Conservation (phyloP, 257 asterid genomes). For the Jaltomata sinuosa region DNA sequence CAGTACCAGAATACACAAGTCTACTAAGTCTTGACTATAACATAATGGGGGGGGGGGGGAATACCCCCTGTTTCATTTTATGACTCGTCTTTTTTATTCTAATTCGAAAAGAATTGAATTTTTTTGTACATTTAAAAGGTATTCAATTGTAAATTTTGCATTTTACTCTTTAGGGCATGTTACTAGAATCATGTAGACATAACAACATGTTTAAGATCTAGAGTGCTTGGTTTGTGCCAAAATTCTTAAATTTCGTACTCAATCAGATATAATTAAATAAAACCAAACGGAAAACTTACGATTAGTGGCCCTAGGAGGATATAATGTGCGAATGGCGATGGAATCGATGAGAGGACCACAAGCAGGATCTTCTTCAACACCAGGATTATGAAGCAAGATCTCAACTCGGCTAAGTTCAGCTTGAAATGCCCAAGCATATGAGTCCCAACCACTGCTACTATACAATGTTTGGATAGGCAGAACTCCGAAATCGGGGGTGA, state of each 20-base stretch:
- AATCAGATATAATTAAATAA: not conserved
- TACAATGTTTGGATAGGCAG: conserved; percentile 79
- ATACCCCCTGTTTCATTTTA: too few species aligned
- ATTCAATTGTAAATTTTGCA: too few species aligned
- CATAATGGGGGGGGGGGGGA: too few species aligned
- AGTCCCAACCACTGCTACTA: conserved; percentile 93
- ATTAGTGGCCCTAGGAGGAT: conserved; percentile 78
- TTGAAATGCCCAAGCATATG: conserved; percentile 85
- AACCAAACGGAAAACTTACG: conserved; percentile 29
- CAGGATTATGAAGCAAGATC: conserved; percentile 76
- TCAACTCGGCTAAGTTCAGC: conserved; percentile 28
- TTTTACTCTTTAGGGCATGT: too few species aligned
- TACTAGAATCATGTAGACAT: too few species aligned
- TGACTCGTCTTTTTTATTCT: too few species aligned
- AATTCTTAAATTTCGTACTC: not conserved
- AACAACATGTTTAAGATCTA: too few species aligned
- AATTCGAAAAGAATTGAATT: too few species aligned
- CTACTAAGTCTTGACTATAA: not conserved
- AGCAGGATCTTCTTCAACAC: conserved; percentile 90
- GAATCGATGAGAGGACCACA: conserved; percentile 94
- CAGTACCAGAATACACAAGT: not conserved
- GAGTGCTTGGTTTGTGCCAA: too few species aligned
- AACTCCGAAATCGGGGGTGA: conserved; percentile 72
- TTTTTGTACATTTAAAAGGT: too few species aligned
- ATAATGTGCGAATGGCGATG: conserved; percentile 56